Evolutionary conservation across 192 early-diverging fungal genomes (phyloP), one percentile per base, ranked within the genome.

Genomic region (Coemansia sp.): DNA sequence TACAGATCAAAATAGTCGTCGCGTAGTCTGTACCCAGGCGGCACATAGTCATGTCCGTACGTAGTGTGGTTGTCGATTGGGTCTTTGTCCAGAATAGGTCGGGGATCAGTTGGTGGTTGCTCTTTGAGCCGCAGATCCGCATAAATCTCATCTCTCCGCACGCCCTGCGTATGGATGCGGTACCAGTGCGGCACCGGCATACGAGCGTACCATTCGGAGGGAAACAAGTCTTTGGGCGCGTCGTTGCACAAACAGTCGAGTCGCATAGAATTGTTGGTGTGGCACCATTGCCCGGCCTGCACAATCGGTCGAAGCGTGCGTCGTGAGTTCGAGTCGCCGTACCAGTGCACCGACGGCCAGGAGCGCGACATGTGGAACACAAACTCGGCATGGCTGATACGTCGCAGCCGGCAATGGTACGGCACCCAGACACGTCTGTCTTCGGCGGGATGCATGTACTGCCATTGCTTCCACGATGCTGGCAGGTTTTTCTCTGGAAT

Each of bases 241-340:
- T 77, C 74, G 38, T 77, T 77, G 74, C 74, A 77, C 45, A 77
- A 61, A 32, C 74, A 77, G 58, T 77, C 69, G 26, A 71, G 50
- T 3, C 67, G 32, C n/a, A 26, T 23, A 8, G 24, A 35, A 3
- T 41, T 54, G 10, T 48, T 54, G 16, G 61, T 43, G 38, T 77
- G 59, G 54, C 74, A 77, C 68, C 69, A 77, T 45, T 61, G 54
- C 43, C 74, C 74, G 49, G 64, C 64, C 37, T 59, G 54, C 13
- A 68, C 29, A 35, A 77, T 61, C 18, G 69, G 68, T 35, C 68
- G 53, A 22, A 77, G 20, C 5, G 74, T 68, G 32, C 74, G 61
- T 7, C 74, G 64, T 13, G 74, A 77, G 55, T 77, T 77, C 2
- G 74, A 77, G 59, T 77, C 74, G 13, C 74, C 74, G 53, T 65